Base-by-base conservation (phyloP, 2,329 filamentous ascomycete species). In the Alternaria triticina region DNA sequence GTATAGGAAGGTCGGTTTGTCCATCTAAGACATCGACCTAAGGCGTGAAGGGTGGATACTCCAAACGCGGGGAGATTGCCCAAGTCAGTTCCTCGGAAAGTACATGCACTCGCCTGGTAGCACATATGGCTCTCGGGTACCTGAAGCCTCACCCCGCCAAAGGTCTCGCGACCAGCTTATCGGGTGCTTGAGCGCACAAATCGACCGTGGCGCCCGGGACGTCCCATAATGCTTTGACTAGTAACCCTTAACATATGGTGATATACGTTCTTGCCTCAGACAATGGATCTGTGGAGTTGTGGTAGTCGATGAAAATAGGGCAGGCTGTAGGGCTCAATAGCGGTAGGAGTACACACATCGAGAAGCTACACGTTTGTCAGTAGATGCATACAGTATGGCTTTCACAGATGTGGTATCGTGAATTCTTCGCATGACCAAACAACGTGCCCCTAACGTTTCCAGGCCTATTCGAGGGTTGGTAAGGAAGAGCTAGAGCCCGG, bases 1-100 rank as follows among this genome's bases (percentile, higher is more conserved):
- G 44, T 70, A 73, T 50, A 58, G 72, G 72, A 70, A 74, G 69
- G 69, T 76, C 71, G 51, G 62, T 67, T 61, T 51, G 57, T 64
- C 62, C 23, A 52, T 61, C 62, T 63, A 64, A 69, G 66, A 73
- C 66, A 71, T 66, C 50, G 62, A 65, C 69, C 66, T 66, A 67
- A 67, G 62, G 61, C 66, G 69, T 68, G 62, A 59, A 71, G 58
- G 66, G 25, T 61, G 63, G 62, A 62, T 61, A 54, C 49, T 68
- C 65, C 62, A 64, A 61, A 28, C 43, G 63, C 62, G 70, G 70
- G 61, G 55, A 64, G 64, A 65, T 74, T 74, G 61, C 72, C 65
- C 43, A 65, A 73, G 58, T 57, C 44, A 65, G 65, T 55, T 47
- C 44, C 52, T 47, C 46, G 61, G 66, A 67, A 69, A 73, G 71